Base-by-base conservation (phyloP, 1,284 basidiomycete species). In the Marasmius sp. region DNA sequence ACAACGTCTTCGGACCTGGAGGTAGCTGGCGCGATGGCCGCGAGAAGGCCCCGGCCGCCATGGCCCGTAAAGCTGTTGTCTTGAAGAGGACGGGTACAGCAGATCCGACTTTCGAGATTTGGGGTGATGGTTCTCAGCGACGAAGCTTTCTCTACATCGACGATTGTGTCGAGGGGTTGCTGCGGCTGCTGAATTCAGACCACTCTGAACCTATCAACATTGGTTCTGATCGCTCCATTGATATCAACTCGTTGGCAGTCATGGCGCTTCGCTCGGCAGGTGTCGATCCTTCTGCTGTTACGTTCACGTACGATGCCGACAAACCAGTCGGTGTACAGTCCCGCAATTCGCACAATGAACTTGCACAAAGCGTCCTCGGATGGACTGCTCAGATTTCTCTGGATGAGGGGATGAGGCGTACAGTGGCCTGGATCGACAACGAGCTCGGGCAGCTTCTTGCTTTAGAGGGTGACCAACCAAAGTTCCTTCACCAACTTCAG, bases 41-140 rank as follows among this genome's bases (percentile, higher is more conserved):
- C 12, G 85, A 87, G 71, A 87, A 87, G 66, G 85, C 73, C 1
- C 85, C 85, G 0, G 85, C 85, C 5, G 84, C 86, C 0, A 65
- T 87, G 60, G 70, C 85, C 16, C 80, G 85, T 7, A 87, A 86
- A 64, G 82, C 83, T 1, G 38, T 81, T 16, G 78, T 77, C 0
- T 71, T 70, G 39, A 69, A 72, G 48, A 55, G 74, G 22, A 62
- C 67, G 12, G 50, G 56, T 10, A 47, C 22, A 14, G 18, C 45
- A 1, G 49, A 61, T 2, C 39, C 65, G 1, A 65, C 65, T 4
- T 72, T 86, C 57, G 83, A 87, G 69, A 78, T 87, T 20, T 87
- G 85, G 85, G 85, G 86, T 0, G 75, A 81, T 58, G 86, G 85
- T 1, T 65, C 47, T 0, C 84, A 86, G 60, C 74, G 80, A 6